Evolutionary conservation across 306 rosid species (phyloP).

Genomic region (Medicago arabica): DNA sequence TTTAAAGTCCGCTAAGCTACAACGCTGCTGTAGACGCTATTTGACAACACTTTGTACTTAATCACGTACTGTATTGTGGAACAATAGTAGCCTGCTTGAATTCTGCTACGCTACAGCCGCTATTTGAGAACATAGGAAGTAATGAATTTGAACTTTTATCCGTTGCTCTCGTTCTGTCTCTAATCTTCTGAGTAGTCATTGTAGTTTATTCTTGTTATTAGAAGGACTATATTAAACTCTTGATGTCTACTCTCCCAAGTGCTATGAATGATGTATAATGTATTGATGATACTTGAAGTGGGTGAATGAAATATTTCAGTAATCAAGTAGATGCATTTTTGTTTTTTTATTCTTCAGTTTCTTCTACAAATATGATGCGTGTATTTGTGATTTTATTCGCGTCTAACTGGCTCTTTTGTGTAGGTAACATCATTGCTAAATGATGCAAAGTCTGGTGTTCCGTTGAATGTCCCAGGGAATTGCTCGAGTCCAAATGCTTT

Average conservation of each 20-base stretch:
- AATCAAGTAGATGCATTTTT: neutral
- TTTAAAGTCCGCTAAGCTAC: neutral
- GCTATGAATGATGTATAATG: conserved; percentile 21
- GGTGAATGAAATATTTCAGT: conserved; percentile 32
- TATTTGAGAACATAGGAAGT: neutral
- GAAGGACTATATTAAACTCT: conserved; percentile 6
- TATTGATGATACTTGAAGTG: conserved; percentile 9
- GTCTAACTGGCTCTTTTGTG: conserved; percentile 28
- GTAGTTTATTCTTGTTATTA: neutral
- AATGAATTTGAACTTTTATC: conserved; percentile 31
- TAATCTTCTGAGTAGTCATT: conserved; percentile 11
- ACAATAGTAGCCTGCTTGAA: neutral
- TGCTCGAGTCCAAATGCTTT: conserved; percentile 94
- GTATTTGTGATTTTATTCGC: conserved; percentile 19
- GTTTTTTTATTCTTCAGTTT: conserved; percentile 6
- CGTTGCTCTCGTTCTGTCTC: neutral
- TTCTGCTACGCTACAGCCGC: neutral
- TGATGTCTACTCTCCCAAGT: conserved; percentile 1
- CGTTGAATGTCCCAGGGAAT: conserved; percentile 89
- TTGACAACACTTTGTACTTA: too few species aligned
- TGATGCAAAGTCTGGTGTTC: conserved; percentile 91
- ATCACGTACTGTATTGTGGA: neutral
- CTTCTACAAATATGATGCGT: neutral
- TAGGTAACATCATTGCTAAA: conserved; percentile 81
- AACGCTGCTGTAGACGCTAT: neutral